phyloP scores from a whole-genome alignment of 1,284 basidiomycete genomes.

The Phellopilus nigrolimitatus region DNA sequence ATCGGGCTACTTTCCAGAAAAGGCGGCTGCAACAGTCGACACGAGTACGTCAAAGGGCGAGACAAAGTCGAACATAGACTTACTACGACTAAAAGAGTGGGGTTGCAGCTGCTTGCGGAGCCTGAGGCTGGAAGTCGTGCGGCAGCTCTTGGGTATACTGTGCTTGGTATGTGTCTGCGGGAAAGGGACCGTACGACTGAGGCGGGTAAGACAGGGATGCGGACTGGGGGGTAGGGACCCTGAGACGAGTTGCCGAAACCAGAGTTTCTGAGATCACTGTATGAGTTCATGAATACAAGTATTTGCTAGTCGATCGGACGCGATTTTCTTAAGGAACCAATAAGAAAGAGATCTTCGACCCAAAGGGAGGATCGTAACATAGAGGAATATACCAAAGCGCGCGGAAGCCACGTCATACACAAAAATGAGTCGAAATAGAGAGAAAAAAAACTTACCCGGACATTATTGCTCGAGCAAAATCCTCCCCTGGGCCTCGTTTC shows the following conservation, averaged over 20 bases:
- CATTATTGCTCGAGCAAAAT: constrained; percentile 73
- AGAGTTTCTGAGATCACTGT: constrained; percentile 12
- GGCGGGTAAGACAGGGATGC: constrained; percentile 18
- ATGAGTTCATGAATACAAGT: too few relatives aligned
- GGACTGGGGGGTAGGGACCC: constrained; percentile 16
- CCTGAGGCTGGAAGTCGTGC: constrained; percentile 26
- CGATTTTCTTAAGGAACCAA: too few relatives aligned
- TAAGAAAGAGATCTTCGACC: too few relatives aligned
- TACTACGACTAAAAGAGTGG: constrained; percentile 61
- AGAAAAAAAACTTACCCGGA: constrained; percentile 54
- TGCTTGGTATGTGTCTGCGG: constrained; percentile 17
- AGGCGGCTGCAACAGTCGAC: constrained; percentile 38
- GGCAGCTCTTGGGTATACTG: constrained; percentile 38
- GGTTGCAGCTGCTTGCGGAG: constrained; percentile 36
- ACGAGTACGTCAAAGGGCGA: constrained; percentile 75
- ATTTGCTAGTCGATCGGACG: too few relatives aligned
- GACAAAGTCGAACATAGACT: constrained; percentile 77
- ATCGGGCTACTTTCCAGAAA: constrained; percentile 53
- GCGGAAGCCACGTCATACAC: constrained; percentile 10
- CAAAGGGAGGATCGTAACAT: too few relatives aligned
- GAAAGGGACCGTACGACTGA: constrained; percentile 15
- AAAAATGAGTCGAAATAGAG: too few relatives aligned
- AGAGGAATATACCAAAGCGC: too few relatives aligned
- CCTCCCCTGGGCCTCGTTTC: constrained; percentile 64
- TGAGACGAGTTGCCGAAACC: constrained; percentile 17